A percentile compares a stretch with the other conserved stretches of the same genome.
Evolutionary conservation across 768 basidiomycete species (phyloP).

Genomic region (Tubosaeta sp.): DNA sequence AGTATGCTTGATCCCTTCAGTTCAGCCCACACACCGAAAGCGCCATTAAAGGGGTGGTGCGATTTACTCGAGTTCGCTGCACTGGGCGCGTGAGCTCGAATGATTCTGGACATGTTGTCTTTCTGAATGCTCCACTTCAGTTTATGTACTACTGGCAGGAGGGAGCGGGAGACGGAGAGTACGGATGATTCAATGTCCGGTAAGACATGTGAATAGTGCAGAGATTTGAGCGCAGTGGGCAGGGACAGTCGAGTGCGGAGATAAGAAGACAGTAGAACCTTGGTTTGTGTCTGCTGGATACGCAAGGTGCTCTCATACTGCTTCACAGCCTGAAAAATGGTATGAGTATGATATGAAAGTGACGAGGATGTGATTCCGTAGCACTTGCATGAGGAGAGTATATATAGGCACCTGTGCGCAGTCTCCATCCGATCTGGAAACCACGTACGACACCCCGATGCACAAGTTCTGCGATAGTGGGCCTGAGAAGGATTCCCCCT

Average conservation of each 20-base stretch:
- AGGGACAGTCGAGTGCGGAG: constrained; percentile 45
- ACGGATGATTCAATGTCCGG: constrained; percentile 64
- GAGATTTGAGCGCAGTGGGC: constrained; percentile 37
- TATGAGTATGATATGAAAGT: constrained; percentile 5
- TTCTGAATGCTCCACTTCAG: constrained; percentile 70
- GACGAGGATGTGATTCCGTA: neutral
- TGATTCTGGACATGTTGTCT: constrained; percentile 55
- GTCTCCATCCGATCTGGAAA: constrained; percentile 58
- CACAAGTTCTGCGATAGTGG: constrained; percentile 62
- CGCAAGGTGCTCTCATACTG: constrained; percentile 61
- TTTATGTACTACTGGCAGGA: constrained; percentile 60
- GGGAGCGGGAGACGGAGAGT: constrained; percentile 49
- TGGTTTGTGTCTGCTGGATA: constrained; percentile 51
- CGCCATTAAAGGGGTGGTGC: constrained; percentile 29
- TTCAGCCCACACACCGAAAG: constrained; percentile 55
- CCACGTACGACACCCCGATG: constrained; percentile 70
- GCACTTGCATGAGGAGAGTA: constrained; percentile 52
- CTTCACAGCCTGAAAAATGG: constrained; percentile 47
- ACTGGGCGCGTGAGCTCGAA: constrained; percentile 40
- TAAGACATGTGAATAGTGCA: constrained; percentile 50
- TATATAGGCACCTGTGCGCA: constrained; percentile 64
- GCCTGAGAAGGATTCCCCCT: constrained; percentile 53
- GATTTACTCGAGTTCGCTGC: constrained; percentile 21
- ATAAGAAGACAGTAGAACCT: constrained; percentile 48
- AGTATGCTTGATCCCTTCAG: constrained; percentile 45